Conservation (phyloP, 257 asterid species). For the Solanum infundibuliforme region DNA sequence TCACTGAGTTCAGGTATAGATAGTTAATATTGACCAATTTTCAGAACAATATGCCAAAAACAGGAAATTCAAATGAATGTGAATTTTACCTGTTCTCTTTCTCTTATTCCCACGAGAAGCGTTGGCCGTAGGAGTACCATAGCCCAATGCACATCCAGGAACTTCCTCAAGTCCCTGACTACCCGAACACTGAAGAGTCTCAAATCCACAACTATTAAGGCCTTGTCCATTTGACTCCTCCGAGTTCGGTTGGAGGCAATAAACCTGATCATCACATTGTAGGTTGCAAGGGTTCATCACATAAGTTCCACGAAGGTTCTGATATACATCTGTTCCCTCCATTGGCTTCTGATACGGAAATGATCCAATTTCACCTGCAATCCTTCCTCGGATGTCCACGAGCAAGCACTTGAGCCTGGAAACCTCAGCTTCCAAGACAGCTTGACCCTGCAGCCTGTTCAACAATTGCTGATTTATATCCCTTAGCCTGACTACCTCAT, state of each 20-base stretch:
- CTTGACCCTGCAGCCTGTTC: conserved; percentile 34
- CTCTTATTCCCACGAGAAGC: not conserved
- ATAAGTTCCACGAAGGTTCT: not conserved
- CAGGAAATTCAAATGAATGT: not conserved
- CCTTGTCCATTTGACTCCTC: not conserved
- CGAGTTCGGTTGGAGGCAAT: not conserved
- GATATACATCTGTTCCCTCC: not conserved
- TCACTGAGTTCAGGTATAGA: not conserved
- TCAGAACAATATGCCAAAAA: not conserved
- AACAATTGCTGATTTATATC: conserved; percentile 32
- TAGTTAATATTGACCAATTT: not conserved
- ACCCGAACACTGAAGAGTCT: not conserved
- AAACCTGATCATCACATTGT: conserved; percentile 1
- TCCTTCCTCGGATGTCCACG: conserved; percentile 35
- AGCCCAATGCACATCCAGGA: not conserved
- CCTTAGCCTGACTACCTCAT: conserved; percentile 46
- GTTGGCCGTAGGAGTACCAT: not conserved
- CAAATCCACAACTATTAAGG: not conserved
- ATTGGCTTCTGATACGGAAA: conserved; percentile 22
- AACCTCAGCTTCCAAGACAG: conserved; percentile 37
- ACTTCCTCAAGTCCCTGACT: not conserved
- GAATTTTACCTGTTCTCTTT: not conserved
- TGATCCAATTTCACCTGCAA: conserved; percentile 33
- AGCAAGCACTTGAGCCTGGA: conserved; percentile 41
- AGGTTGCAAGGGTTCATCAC: not conserved